Evolutionary conservation across 2,329 filamentous ascomycete species (phyloP).

Genomic region (Gaeumannomyces tritici): DNA sequence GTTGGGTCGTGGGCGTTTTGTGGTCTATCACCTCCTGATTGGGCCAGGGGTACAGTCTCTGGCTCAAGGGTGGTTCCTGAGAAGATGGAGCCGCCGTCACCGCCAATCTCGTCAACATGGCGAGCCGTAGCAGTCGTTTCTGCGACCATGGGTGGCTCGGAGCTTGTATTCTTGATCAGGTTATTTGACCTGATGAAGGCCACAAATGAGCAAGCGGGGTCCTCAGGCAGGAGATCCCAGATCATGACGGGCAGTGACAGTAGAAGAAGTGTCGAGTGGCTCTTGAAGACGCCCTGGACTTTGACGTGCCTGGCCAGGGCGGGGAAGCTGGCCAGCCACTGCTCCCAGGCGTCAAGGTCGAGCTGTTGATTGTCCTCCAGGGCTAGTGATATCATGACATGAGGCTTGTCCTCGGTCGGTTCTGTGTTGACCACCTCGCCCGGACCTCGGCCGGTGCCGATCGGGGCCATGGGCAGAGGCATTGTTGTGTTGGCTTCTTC

Average conservation of each 20-base stretch:
- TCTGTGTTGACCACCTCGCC: constrained; percentile 18
- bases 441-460: constrained; percentile 9
- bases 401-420: constrained; percentile 45
- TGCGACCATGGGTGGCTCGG: constrained; percentile 5
- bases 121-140: background rate
- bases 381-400: constrained; percentile 52
- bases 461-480: constrained; percentile 3
- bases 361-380: constrained; percentile 47
- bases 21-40: too few species aligned
- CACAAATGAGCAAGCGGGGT: constrained; percentile 47
- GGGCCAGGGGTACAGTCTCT: background rate
- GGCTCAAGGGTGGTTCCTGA: constrained; percentile 17
- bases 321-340: constrained; percentile 46
- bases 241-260: constrained; percentile 49
- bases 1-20: too few species aligned
- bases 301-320: constrained; percentile 50
- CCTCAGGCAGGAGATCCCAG: constrained; percentile 49
- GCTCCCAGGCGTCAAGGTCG: constrained; percentile 49
- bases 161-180: constrained; percentile 26
- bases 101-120: constrained; percentile 7
- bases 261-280: constrained; percentile 48
- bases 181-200: constrained; percentile 52
- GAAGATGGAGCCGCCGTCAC: constrained; percentile 17
- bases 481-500: constrained; percentile 11
- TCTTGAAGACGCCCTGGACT: constrained; percentile 52